Evolutionary conservation across 1,284 basidiomycete species (phyloP), one percentile per base, ranked within the genome.

Genomic region (Trichosporon inkin): DNA sequence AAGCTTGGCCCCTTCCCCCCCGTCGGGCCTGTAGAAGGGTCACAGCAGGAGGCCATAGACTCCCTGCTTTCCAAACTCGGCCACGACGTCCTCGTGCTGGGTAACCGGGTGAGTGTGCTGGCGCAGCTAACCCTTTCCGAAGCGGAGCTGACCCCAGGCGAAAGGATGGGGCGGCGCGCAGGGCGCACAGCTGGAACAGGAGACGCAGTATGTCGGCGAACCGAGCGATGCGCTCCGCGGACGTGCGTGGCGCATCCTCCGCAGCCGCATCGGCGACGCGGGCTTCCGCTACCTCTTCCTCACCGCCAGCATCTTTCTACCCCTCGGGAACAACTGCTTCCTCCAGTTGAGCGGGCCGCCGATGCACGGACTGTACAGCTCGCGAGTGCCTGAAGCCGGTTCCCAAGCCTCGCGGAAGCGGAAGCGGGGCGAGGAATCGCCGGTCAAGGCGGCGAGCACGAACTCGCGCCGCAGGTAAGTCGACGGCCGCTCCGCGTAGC

Each of bases 291-390:
- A 79, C 53, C 65, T 83, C n/a, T 68, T 83, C 10, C 67, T 78
- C 8, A 55, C 71, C 22, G 73, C 78, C 4, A 78, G 79, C 7
- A 39, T 81, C 24, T 83, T 80, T 62, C 58, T 78, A 0, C 76
- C 78, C 0, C 65, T 82, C 3, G 66, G 72, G 6, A 79, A 80
- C 56, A 79, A 76, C 56, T 81, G 80, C 68, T 81, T 70, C 59
- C 64, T 78, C 10, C 82, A 83, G 62, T 64, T 82, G 6, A 78
- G 74, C 16, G 82, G 82, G 1, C 22, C 38, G 5, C 79, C 80
- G 2, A 56, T 82, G 3, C 71, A 73, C 57, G 68, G 71, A 16
- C 53, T 73, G 14, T 71, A 72, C 58, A 49, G 19, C 44, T 32
- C 44, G 1, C 13, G 24, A n/a, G 16, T 19, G 1, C 14, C 24